Base-by-base conservation (phyloP, 139 green algal genomes). In the Auxenochlorella protothecoides region DNA sequence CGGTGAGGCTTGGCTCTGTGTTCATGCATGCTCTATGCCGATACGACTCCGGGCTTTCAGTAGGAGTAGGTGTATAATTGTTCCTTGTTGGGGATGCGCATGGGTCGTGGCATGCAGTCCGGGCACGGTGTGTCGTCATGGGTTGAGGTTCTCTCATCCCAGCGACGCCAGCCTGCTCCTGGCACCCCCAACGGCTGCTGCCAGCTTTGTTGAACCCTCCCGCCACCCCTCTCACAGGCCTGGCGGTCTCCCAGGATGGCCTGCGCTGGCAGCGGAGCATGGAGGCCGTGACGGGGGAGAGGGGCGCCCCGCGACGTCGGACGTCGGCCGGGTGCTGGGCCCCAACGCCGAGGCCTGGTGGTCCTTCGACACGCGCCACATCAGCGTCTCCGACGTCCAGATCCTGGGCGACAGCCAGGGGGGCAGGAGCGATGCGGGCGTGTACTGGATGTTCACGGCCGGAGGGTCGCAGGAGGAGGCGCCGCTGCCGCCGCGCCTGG, bases 391-490 rank as follows among this genome's bases (percentile, higher is more conserved):
- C 5, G 93, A 98, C 76, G 92, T 98, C 16, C 90, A 96, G 80
- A 78, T 90, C 77, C 55, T 94, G 59, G 86, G 80, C 66, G 89
- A 73, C 73, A 72, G 69, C 75, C 79, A 69, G 53, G 87, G 89
- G 6, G 75, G 77, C 61, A 68, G 54, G 44, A 85, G 86, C 16
- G 79, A 80, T 52, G 75, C 62, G 5, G 93, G 92, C 7, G 90
- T 98, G n/a, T 97, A 96, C 78, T 98, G 93, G 93, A 95, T 97
- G 86, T 98, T 94, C 78, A 98, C 98, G 80, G 74, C 72, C 2
- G 93, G 93, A 0, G 86, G 81, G 5, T 78, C 85, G 80, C 91
- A 80, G 57, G 88, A 96, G 75, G 68, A 81, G 3, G 79, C 85
- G 15, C 5, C 59, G 14, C 72, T 83, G 16, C 81, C 86, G 0